Conservation (phyloP, 2,329 filamentous ascomycete species). For the Diplodia corticola region DNA sequence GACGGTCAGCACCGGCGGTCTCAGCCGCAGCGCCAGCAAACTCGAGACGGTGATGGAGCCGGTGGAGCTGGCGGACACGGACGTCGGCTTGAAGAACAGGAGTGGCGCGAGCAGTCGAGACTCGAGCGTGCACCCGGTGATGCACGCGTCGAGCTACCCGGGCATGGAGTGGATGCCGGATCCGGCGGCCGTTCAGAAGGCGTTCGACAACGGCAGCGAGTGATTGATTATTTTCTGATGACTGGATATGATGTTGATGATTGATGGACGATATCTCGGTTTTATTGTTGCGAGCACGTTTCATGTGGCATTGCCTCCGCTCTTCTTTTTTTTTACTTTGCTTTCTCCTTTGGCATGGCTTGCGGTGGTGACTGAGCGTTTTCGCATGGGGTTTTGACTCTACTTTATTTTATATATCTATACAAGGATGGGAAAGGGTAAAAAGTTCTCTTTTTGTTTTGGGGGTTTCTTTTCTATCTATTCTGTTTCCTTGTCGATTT, state of each 20-base stretch:
- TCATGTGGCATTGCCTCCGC: neutral
- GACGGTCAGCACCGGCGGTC: neutral
- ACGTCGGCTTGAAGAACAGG: neutral
- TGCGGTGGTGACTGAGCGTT: neutral
- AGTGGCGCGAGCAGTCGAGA: neutral
- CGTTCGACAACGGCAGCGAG: neutral
- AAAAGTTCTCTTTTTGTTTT: neutral
- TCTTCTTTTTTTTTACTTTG: neutral
- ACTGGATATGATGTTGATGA: neutral
- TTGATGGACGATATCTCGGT: neutral
- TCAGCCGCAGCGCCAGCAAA: neutral
- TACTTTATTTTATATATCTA: neutral
- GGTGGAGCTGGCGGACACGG: conserved; percentile 18
- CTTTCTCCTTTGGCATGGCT: neutral
- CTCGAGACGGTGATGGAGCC: conserved; percentile 17
- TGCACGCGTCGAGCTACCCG: conserved; percentile 69
- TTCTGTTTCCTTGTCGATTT: neutral
- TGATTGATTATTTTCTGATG: neutral
- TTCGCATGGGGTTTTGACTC: neutral
- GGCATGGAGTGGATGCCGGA: conserved; percentile 69
- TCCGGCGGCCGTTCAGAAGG: neutral
- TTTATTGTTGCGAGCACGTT: neutral
- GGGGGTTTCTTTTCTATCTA: neutral
- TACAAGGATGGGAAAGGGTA: neutral
- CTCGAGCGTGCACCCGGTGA: conserved; percentile 45